These are phyloP conservation scores for Lasiodiplodia sp. DNA, from an alignment of 2,329 filamentous ascomycete genomes.

Conservation along the genomic window DNA sequence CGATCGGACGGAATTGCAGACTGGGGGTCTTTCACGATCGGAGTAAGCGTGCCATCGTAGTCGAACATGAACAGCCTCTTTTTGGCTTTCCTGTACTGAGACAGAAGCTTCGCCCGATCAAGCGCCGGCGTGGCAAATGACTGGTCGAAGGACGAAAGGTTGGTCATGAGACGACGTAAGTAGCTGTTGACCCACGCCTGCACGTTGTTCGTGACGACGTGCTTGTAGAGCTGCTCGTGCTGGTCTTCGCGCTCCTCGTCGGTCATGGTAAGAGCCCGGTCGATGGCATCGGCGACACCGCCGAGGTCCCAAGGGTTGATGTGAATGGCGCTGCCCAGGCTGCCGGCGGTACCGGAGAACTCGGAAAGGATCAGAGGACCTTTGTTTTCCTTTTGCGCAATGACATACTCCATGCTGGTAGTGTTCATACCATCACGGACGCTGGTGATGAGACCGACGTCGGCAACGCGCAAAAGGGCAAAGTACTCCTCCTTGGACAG, in stretches of 20 bases:
- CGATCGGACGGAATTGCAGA: constrained; percentile 87
- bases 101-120: constrained; percentile 75
- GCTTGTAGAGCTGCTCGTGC: constrained; percentile 78
- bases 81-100: constrained; percentile 75
- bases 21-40: constrained; percentile 90
- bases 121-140: constrained; percentile 81
- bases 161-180: constrained; percentile 78
- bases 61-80: constrained; percentile 97
- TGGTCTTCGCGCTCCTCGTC: constrained; percentile 69
- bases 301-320: constrained; percentile 96
- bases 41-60: constrained; percentile 94
- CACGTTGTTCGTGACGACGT: constrained; percentile 86
- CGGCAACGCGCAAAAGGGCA: constrained; percentile 85
- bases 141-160: constrained; percentile 78
- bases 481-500: constrained; percentile 91
- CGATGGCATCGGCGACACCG: constrained; percentile 83
- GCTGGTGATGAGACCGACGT: constrained; percentile 93
- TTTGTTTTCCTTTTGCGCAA: constrained; percentile 86
- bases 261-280: constrained; percentile 80
- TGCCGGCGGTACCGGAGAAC: constrained; percentile 92
- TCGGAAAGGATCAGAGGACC: constrained; percentile 93
- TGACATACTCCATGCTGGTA: constrained; percentile 91
- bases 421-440: constrained; percentile 99
- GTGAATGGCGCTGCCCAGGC: constrained; percentile 83
- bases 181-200: constrained; percentile 85